phyloP scores from a whole-genome alignment of 306 rosid species.

The Datisca glomerata region DNA sequence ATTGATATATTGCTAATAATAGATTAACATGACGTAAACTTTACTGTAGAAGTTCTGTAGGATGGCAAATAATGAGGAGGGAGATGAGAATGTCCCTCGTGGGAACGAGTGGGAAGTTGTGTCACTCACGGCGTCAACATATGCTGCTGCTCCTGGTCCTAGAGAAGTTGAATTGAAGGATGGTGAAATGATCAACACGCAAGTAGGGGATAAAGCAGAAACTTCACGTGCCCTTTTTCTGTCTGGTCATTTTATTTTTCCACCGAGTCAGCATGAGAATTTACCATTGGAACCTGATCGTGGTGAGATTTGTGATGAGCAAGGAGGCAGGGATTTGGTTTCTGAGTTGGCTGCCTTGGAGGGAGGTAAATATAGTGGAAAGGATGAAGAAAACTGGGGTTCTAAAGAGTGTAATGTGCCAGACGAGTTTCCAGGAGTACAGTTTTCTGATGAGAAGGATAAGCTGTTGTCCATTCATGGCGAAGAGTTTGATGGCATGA shows the following conservation, averaged over 20 bases:
- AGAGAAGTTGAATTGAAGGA: conserved; percentile 36
- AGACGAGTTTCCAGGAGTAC: conserved; percentile 50
- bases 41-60: conserved; percentile 5
- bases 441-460: conserved; percentile 40
- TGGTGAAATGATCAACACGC: conserved; percentile 22
- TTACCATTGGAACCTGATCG: conserved; percentile 57
- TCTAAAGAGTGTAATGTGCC: conserved; percentile 40
- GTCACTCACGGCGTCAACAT: conserved; percentile 82
- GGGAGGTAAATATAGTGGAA: conserved; percentile 36
- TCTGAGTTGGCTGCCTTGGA: conserved; percentile 35
- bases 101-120: conserved; percentile 98
- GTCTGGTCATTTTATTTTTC: conserved; percentile 89
- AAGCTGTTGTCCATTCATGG: conserved; percentile 32
- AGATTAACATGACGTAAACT: too few relatives aligned
- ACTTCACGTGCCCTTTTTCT: conserved; percentile 69
- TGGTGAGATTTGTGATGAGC: conserved; percentile 31
- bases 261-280: conserved; percentile 73
- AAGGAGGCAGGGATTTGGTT: conserved; percentile 25
- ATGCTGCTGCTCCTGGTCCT: conserved; percentile 83
- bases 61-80: conserved; percentile 71
- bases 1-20: too few relatives aligned
- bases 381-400: conserved; percentile 45
- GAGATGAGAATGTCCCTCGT: conserved; percentile 50
- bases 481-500: conserved; percentile 54
- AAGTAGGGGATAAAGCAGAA: conserved; percentile 44